Base-by-base conservation (phyloP, 1,284 basidiomycete genomes). In the Taiwanofungus camphoratus region DNA sequence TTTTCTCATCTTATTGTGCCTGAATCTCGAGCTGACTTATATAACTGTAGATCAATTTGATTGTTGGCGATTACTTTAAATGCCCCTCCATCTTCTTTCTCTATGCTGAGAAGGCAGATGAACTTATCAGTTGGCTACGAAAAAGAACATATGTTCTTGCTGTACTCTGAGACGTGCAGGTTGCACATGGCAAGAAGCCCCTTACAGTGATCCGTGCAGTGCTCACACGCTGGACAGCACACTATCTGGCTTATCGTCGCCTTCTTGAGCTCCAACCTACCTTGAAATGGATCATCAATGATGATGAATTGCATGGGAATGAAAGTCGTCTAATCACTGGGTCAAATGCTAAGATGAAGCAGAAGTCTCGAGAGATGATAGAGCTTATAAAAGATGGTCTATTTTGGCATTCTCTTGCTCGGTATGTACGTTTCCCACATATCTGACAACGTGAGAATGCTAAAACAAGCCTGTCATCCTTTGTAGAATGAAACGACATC, bases 401-500 rank as follows among this genome's bases (percentile, higher is more conserved):
- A 4, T 52, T 52, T 32, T 52, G 51, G 51, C 39, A 32, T 22
- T 19, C 41, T 5, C 29, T 52, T 8, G 29, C 40, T n/a, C 41
- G 18, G 39, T 39, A 23, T 3, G 40, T 24, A 22, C n/a, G 21
- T 24, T n/a, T 21, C 22, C 19, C 4, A 27, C 26, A 12, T 31
- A 39, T 16, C n/a, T n/a, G n/a, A n/a, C n/a, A n/a, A n/a, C n/a
- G n/a, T n/a, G n/a, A n/a, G n/a, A n/a, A n/a, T n/a, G n/a, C n/a
- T n/a, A n/a, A n/a, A n/a, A n/a, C n/a, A n/a, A n/a, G n/a, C n/a
- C n/a, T n/a, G n/a, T n/a, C n/a, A n/a, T n/a, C n/a, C 18, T 21
- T 18, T 20, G 27, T n/a, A 60, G 56, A 15, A 50, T 59, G 15
- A 52, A 55, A 36, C 15, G 34, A 13, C 53, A 58, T 33, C 49